Evolutionary conservation across 495 filamentous ascomycete species (phyloP).

Genomic region (Talaromyces trachyspermus): DNA sequence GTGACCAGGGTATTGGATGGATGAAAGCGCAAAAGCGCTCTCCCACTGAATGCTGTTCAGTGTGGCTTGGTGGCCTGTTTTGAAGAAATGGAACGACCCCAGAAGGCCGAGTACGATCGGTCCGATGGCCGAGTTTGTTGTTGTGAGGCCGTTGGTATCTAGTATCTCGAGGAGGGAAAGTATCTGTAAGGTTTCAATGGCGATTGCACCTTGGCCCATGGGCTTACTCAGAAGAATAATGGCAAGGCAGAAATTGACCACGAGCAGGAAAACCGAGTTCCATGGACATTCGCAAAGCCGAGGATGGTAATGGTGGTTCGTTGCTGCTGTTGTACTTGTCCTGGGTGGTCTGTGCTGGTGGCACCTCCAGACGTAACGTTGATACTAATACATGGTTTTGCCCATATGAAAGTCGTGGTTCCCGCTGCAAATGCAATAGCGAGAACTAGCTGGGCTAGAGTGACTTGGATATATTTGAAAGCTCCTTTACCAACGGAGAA

Average conservation of each 20-base stretch:
- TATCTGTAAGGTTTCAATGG: constrained; percentile 73
- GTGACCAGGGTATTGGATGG: constrained; percentile 81
- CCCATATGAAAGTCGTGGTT: constrained; percentile 63
- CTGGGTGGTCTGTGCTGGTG: constrained; percentile 18
- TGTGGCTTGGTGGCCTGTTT: constrained; percentile 91
- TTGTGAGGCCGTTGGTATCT: constrained; percentile 61
- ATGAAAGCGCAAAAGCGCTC: constrained; percentile 74
- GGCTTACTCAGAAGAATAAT: constrained; percentile 84
- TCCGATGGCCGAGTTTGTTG: constrained; percentile 61
- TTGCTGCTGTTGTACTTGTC: constrained; percentile 29
- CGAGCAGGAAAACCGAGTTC: constrained; percentile 83
- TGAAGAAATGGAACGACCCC: constrained; percentile 92
- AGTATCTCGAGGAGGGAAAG: constrained; percentile 83
- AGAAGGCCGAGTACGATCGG: constrained; percentile 78
- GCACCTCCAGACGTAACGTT: constrained; percentile 24
- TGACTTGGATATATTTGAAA: constrained; percentile 65
- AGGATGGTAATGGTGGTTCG: constrained; percentile 66
- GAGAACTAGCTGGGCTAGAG: constrained; percentile 69
- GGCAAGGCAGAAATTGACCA: constrained; percentile 65
- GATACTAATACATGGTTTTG: constrained; percentile 67
- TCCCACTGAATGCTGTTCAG: constrained; percentile 93
- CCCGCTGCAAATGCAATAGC: constrained; percentile 60
- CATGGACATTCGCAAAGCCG: constrained; percentile 87
- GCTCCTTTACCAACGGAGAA: constrained; percentile 51
- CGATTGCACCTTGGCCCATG: constrained; percentile 83